A percentile compares a stretch with the other conserved stretches of the same genome.
These are phyloP conservation scores for Sambucus nigra DNA, from an alignment of 129 eudicot species.

Conservation along the genomic window DNA sequence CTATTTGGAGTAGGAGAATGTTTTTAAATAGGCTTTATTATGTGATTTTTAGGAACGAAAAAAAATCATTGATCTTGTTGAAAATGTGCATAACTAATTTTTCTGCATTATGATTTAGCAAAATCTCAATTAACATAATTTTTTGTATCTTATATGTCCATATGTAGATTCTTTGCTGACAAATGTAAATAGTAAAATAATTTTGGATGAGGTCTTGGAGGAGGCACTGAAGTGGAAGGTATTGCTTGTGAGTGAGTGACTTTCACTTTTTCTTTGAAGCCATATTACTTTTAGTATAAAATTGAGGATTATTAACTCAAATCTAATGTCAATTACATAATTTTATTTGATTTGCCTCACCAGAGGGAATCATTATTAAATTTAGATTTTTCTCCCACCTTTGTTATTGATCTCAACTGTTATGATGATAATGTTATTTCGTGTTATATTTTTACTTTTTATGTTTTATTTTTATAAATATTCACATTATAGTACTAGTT, in stretches of 20 bases:
- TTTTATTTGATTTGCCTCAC: background rate
- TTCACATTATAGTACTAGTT: background rate
- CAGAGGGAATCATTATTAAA: background rate
- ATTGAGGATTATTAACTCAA: background rate
- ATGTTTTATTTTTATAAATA: background rate
- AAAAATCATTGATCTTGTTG: background rate
- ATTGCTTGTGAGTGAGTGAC: slow-evolving; percentile 98
- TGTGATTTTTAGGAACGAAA: slow-evolving; percentile 1
- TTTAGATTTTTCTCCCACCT: background rate
- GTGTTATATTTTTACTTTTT: background rate
- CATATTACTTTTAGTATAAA: slow-evolving; percentile 4
- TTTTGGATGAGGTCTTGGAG: slow-evolving; percentile 80
- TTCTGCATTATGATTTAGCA: background rate
- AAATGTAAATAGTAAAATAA: slow-evolving; percentile 24
- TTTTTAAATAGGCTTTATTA: background rate
- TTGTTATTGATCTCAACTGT: background rate
- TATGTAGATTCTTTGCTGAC: slow-evolving; percentile 27
- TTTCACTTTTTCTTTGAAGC: slow-evolving; percentile 20
- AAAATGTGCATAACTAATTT: background rate
- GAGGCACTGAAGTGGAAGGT: slow-evolving; percentile 99
- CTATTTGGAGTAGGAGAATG: slow-evolving; percentile 3
- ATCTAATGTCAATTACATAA: background rate
- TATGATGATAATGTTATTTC: background rate
- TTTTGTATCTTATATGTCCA: slow-evolving; percentile 7
- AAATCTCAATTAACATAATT: slow-evolving; percentile 3